phyloP scores from a whole-genome alignment of 2,329 filamentous ascomycete genomes.

The Diaporthe longicolla region DNA sequence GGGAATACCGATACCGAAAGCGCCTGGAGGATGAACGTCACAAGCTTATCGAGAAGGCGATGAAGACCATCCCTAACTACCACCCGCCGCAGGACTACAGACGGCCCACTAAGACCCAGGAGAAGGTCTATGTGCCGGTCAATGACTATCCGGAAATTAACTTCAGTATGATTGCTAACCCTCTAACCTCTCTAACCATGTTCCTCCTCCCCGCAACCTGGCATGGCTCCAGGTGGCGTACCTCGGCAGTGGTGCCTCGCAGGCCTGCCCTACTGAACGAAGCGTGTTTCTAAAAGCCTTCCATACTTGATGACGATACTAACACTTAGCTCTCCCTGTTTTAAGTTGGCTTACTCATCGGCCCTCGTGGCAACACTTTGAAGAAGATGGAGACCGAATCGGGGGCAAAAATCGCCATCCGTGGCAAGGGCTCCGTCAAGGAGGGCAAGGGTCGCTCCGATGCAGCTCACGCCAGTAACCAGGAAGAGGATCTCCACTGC shows the following conservation, averaged over 20 bases:
- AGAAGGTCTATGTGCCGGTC: constrained; percentile 99
- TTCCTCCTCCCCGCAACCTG: constrained; percentile 60
- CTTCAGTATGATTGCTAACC: constrained; percentile 99
- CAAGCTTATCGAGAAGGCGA: constrained; percentile 98
- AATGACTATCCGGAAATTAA: constrained; percentile 99
- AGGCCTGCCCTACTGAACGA: constrained; percentile 53
- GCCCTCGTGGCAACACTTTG: constrained; percentile 98
- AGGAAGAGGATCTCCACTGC: constrained; percentile 99
- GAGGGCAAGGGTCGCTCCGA: constrained; percentile 99
- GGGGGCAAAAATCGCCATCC: constrained; percentile 97
- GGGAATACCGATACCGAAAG: constrained; percentile 98
- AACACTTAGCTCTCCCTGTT: constrained; percentile 90
- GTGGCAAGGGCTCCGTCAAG: constrained; percentile 99
- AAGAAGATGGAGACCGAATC: constrained; percentile 99
- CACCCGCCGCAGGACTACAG: constrained; percentile 98
- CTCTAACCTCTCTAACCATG: constrained; percentile 84
- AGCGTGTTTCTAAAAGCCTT: constrained; percentile 53
- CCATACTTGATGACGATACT: constrained; percentile 70
- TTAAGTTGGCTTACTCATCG: constrained; percentile 99
- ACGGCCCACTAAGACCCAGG: constrained; percentile 98
- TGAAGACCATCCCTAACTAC: constrained; percentile 99
- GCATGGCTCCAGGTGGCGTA: constrained; percentile 57
- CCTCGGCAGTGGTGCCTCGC: constrained; percentile 48
- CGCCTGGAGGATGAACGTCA: constrained; percentile 98
- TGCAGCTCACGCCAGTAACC: constrained; percentile 98